Evolutionary conservation across 345 rosid species (phyloP).

Genomic region (Gossypium stocksii): DNA sequence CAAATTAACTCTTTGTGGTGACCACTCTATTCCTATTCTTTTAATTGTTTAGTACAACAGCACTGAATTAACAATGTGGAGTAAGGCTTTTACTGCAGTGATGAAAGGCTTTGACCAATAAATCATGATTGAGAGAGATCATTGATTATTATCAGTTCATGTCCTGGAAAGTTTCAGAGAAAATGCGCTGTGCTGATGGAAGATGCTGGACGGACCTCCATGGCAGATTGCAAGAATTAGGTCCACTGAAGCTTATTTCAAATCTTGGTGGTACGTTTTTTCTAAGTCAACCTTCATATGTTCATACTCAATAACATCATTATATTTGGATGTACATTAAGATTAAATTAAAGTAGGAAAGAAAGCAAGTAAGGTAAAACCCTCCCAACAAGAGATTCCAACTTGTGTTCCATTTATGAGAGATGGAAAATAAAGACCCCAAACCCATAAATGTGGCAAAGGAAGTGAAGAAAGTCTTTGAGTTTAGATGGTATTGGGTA

Average conservation of each 20-base stretch:
- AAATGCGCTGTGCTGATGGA: slow-evolving; percentile 1
- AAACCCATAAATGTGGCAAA: slow-evolving; percentile 33
- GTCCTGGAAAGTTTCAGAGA: neutral
- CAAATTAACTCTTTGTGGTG: slow-evolving; percentile 9
- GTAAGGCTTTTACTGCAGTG: neutral
- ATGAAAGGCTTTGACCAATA: neutral
- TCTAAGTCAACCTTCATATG: slow-evolving; percentile 5
- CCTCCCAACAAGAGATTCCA: neutral
- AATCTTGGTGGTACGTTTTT: slow-evolving; percentile 10
- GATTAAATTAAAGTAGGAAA: neutral
- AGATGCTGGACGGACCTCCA: slow-evolving; percentile 3
- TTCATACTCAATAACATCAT: slow-evolving; percentile 4
- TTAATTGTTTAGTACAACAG: slow-evolving; percentile 16
- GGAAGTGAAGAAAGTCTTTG: slow-evolving; percentile 46
- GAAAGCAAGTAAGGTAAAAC: too few relatives aligned
- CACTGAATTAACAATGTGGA: slow-evolving; percentile 16
- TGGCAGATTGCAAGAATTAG: slow-evolving; percentile 13
- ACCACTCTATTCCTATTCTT: slow-evolving; percentile 8
- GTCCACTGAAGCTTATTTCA: neutral
- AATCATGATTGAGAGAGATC: neutral
- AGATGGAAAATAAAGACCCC: slow-evolving; percentile 18
- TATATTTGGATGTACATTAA: neutral
- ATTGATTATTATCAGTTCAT: neutral
- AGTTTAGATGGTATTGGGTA: slow-evolving; percentile 70
- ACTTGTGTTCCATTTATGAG: slow-evolving; percentile 16